These are phyloP conservation scores for Sporisorium reilianum DNA, from an alignment of 1,284 basidiomycete genomes.

Conservation along the genomic window DNA sequence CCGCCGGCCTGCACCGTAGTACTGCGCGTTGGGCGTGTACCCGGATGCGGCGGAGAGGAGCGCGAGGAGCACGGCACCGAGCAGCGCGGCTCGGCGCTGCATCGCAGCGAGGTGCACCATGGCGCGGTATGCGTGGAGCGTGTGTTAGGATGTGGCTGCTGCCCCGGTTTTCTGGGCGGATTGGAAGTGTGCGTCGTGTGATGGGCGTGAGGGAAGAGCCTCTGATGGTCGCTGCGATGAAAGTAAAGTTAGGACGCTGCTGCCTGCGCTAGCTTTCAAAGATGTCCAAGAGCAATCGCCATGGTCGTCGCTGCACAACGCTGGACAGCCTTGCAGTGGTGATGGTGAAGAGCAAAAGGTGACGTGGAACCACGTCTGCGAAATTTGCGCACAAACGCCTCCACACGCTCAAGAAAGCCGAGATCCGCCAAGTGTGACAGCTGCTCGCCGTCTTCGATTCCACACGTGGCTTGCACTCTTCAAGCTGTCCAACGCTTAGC, in stretches of 20 bases:
- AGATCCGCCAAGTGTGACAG: background rate
- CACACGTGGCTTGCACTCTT: background rate
- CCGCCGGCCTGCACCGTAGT: constrained; percentile 41
- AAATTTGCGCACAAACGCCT: background rate
- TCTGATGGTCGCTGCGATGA: too few species aligned
- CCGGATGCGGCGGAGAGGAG: background rate
- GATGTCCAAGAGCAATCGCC: too few species aligned
- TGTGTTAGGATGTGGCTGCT: too few species aligned
- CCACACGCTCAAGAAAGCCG: constrained; percentile 8
- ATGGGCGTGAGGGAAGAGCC: too few species aligned
- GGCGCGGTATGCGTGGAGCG: background rate
- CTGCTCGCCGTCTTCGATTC: background rate
- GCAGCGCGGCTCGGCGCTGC: background rate
- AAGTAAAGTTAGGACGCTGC: too few species aligned
- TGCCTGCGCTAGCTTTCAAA: too few species aligned
- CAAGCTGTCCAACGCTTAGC: background rate
- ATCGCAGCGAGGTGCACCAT: background rate
- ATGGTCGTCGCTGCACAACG: background rate
- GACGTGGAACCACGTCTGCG: constrained; percentile 22
- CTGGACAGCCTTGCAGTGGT: too few species aligned
- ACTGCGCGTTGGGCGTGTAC: constrained; percentile 21
- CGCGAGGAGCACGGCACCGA: background rate
- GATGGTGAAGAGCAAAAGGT: too few species aligned
- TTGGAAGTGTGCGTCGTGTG: too few species aligned
- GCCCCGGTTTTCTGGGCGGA: too few species aligned